Evolutionary conservation across 345 rosid species (phyloP).

Genomic region (Bruguiera sexangula): DNA sequence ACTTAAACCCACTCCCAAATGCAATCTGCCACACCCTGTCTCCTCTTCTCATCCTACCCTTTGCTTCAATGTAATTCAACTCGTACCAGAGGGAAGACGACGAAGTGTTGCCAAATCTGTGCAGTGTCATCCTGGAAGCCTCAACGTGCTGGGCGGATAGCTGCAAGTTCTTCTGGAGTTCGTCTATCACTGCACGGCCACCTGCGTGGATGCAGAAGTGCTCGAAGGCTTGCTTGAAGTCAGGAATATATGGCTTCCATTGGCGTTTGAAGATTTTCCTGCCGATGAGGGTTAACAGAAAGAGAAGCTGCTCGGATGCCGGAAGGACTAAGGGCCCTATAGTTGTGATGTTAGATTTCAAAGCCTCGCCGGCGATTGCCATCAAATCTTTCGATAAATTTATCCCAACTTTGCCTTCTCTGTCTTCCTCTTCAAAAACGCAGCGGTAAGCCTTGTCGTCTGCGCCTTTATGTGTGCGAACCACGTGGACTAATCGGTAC

Average conservation of each 20-base stretch:
- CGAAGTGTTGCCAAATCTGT: constrained; percentile 58
- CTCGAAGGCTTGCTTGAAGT: constrained; percentile 59
- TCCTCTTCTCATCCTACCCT: constrained; percentile 42
- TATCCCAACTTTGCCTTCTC: constrained; percentile 41
- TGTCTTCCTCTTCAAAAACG: constrained; percentile 51
- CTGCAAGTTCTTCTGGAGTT: constrained; percentile 44
- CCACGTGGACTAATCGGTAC: constrained; percentile 43
- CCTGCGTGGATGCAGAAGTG: constrained; percentile 69
- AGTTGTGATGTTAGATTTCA: constrained; percentile 45
- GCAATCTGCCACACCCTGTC: constrained; percentile 65
- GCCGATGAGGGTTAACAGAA: constrained; percentile 26
- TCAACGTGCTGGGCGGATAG: constrained; percentile 45
- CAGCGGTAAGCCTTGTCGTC: constrained; percentile 53
- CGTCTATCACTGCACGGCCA: constrained; percentile 55
- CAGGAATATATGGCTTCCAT: constrained; percentile 34
- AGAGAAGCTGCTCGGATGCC: constrained; percentile 39
- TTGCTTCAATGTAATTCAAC: constrained; percentile 46
- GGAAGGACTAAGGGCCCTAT: constrained; percentile 53
- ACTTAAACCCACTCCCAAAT: constrained; percentile 61
- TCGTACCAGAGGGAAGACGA: constrained; percentile 63
- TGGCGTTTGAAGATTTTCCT: constrained; percentile 29
- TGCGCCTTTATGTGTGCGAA: constrained; percentile 42
- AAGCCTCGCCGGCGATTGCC: constrained; percentile 45
- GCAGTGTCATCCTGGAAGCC: constrained; percentile 60
- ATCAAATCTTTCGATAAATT: constrained; percentile 48